Conservation (phyloP, 2,329 filamentous ascomycete genomes). For the Aspergillus sp. region DNA sequence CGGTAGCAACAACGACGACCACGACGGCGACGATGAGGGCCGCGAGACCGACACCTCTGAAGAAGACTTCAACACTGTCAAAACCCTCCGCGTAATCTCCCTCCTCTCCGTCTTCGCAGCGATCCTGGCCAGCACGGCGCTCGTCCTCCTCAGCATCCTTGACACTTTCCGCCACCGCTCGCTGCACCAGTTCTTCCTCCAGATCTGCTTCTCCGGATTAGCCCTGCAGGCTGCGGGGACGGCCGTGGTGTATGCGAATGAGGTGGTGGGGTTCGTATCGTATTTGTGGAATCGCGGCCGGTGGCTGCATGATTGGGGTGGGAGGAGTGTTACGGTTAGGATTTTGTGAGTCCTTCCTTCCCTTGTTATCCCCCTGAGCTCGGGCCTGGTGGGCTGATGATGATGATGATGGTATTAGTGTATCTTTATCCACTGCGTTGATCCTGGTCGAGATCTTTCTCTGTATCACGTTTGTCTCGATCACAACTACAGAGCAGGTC, state of each 20-base stretch:
- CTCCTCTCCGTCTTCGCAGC: conserved; percentile 13
- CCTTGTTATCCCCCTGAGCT: too few relatives aligned
- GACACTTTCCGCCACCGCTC: conserved; percentile 15
- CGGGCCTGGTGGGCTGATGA: background rate
- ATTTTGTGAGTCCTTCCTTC: conserved; percentile 9
- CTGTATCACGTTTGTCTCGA: conserved; percentile 10
- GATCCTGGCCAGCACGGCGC: conserved; percentile 7
- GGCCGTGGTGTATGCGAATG: conserved; percentile 14
- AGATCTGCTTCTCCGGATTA: conserved; percentile 12
- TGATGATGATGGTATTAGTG: conserved; percentile 4
- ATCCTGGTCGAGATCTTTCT: conserved; percentile 13
- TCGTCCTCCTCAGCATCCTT: conserved; percentile 14
- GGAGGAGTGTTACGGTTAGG: conserved; percentile 8
- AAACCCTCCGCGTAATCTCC: conserved; percentile 12
- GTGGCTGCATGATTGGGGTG: conserved; percentile 9
- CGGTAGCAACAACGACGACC: background rate
- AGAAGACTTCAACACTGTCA: conserved; percentile 10
- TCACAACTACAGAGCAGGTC: conserved; percentile 7
- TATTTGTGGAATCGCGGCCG: conserved; percentile 9
- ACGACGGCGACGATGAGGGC: background rate
- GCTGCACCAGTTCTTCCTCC: conserved; percentile 13
- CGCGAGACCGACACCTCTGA: conserved; percentile 3
- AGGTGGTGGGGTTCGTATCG: conserved; percentile 12
- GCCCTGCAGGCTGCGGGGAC: conserved; percentile 14
- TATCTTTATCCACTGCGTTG: conserved; percentile 13